Evolutionary conservation across 768 basidiomycete genomes (phyloP).

Genomic region (Leccinellum luteum): DNA sequence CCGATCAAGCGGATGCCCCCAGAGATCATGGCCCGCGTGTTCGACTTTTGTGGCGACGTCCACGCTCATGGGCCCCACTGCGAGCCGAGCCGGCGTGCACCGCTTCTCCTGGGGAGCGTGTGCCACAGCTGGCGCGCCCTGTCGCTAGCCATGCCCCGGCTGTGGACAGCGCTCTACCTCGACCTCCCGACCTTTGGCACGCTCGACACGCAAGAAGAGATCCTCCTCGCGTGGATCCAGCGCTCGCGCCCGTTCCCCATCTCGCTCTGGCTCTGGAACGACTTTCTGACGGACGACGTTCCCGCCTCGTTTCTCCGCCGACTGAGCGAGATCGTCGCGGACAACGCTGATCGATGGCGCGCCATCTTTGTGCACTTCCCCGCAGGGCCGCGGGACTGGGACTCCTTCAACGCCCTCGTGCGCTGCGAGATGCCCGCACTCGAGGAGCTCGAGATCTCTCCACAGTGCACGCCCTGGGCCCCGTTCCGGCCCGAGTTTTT

Average conservation of each 20-base stretch:
- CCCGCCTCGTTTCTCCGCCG: constrained; percentile 24
- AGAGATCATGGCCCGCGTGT: constrained; percentile 33
- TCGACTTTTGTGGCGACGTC: constrained; percentile 32
- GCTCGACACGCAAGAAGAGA: constrained; percentile 23
- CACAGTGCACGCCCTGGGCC: constrained; percentile 31
- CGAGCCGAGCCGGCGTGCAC: constrained; percentile 29
- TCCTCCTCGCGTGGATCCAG: constrained; percentile 27
- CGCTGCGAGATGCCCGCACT: constrained; percentile 23
- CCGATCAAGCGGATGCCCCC: constrained; percentile 34
- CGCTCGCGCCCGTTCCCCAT: constrained; percentile 26
- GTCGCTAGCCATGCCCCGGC: constrained; percentile 27
- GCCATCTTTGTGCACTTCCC: constrained; percentile 33
- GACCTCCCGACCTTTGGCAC: constrained; percentile 26
- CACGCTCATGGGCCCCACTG: constrained; percentile 27
- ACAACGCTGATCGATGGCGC: constrained; percentile 29
- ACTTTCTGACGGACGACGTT: constrained; percentile 33
- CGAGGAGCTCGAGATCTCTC: constrained; percentile 33
- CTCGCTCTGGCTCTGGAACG: constrained; percentile 31
- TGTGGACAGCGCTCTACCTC: constrained; percentile 33
- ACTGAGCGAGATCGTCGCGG: constrained; percentile 16
- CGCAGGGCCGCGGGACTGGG: constrained; percentile 28
- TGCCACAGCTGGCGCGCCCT: constrained; percentile 30
- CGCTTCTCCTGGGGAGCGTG: constrained; percentile 28
- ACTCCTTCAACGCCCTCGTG: constrained; percentile 24
- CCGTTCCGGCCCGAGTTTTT: constrained; percentile 29